A percentile compares a stretch with the other conserved stretches of the same genome.
Evolutionary conservation across 352 stramenopile species (phyloP).

Genomic region (Phytophthora gonapodyides): DNA sequence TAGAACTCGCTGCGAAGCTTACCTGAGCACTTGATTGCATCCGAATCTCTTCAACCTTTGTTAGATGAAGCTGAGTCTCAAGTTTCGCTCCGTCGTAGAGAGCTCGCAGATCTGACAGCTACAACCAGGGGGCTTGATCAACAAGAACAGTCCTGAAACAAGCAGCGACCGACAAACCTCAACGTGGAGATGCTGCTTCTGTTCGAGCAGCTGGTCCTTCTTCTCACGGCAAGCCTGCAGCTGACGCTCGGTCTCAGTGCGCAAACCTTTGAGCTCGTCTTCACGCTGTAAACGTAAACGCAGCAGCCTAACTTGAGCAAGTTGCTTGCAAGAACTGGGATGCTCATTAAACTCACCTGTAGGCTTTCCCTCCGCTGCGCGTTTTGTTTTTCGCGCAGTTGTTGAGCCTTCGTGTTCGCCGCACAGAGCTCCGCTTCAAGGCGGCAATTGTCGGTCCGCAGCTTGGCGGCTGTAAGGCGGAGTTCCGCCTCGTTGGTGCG

Average conservation of each 20-base stretch:
- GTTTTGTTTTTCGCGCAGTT: constrained; percentile 26
- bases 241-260: constrained; percentile 19
- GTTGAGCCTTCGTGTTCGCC: constrained; percentile 20
- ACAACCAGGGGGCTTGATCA: background rate
- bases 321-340: too few relatives aligned
- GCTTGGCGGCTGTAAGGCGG: constrained; percentile 44
- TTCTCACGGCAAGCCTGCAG: constrained; percentile 11
- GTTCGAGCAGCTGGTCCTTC: constrained; percentile 14
- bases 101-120: constrained; percentile 21
- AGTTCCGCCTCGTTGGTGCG: constrained; percentile 39
- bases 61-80: constrained; percentile 25
- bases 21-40: constrained; percentile 31
- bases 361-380: constrained; percentile 7
- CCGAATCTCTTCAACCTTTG: constrained; percentile 23
- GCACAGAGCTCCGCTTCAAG: constrained; percentile 43
- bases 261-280: constrained; percentile 10
- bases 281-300: constrained; percentile 9
- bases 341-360: constrained; percentile 18
- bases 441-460: constrained; percentile 48
- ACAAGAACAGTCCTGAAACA: background rate
- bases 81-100: constrained; percentile 21
- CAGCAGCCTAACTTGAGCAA: too few relatives aligned
- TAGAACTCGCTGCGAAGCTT: background rate
- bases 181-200: constrained; percentile 21
- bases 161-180: constrained; percentile 17